These are phyloP conservation scores for Asparagopsis taxiformis DNA, from an alignment of 31 red algal genomes.

Conservation along the genomic window DNA sequence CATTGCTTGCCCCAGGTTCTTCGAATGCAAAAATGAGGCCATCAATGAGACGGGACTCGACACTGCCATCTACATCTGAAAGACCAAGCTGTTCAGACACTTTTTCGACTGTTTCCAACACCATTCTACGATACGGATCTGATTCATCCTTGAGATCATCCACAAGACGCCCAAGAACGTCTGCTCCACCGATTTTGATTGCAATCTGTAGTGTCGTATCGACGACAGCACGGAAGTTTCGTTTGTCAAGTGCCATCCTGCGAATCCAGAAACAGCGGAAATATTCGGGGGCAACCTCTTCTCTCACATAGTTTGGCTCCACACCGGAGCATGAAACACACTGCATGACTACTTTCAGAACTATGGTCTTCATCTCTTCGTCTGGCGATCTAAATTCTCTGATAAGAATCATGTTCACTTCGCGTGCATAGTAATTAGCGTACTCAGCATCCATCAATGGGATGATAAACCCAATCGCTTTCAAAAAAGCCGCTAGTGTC, in stretches of 20 bases:
- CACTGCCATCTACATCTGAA: conserved; percentile 66
- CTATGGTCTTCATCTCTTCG: conserved; percentile 91
- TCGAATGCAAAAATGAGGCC: conserved; percentile 92
- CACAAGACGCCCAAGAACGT: conserved; percentile 67
- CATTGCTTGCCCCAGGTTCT: conserved; percentile 65
- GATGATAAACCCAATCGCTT: conserved; percentile 88
- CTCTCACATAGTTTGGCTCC: conserved; percentile 77
- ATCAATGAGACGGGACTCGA: conserved; percentile 84
- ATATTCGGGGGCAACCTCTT: conserved; percentile 87
- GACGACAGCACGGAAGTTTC: conserved; percentile 71
- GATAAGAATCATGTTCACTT: conserved; percentile 76
- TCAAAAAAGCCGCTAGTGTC: conserved; percentile 83
- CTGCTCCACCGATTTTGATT: conserved; percentile 82
- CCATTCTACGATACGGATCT: conserved; percentile 82
- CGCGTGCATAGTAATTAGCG: conserved; percentile 90
- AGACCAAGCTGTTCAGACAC: conserved; percentile 76
- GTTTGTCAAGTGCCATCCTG: conserved; percentile 72
- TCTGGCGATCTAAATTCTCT: conserved; percentile 85
- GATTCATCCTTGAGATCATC: conserved; percentile 89
- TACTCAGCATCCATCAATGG: conserved; percentile 89
- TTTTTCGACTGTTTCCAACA: conserved; percentile 84
- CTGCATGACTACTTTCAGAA: conserved; percentile 91
- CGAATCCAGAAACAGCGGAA: conserved; percentile 95
- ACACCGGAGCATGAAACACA: conserved; percentile 87
- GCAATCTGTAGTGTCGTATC: conserved; percentile 90